Base-by-base conservation (phyloP, 805 yeast species). In the Ogataea glucozyma region DNA sequence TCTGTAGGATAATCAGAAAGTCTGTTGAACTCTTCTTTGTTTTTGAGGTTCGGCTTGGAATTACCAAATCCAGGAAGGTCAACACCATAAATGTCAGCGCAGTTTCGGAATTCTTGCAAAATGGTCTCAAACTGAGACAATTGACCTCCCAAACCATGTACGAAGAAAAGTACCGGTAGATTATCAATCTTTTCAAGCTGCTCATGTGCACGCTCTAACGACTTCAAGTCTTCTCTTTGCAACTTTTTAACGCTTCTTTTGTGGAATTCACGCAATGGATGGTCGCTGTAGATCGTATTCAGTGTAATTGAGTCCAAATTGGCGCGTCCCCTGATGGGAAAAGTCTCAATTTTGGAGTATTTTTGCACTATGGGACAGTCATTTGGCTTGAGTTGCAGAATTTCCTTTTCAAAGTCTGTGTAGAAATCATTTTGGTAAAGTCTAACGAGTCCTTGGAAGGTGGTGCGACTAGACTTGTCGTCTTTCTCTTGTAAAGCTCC, bases 71-170 rank as follows among this genome's bases (percentile, higher is more conserved):
- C 98, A 1, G 97, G 97, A 39, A 89, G 66, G 60, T 90, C 98
- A 12, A 90, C 52, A 0, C 90, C 78, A 30, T 85, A 57, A 14
- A 88, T 74, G 43, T 79, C 83, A 47, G 79, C 75, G 48, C 81
- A 75, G 50, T 77, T 80, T 24, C 83, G 67, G 51, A 86, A 76
- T 39, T 78, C 69, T 20, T 79, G 81, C 59, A 87, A 64, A 27
- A 87, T 65, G 1, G 83, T 81, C 55, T 86, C 93, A 60, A 90
- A 90, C 60, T 89, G 97, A 17, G 88, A 78, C 58, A 86, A 69
- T 53, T 83, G 91, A 2, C 98, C 98, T 1, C 97, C 98, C 16
- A 91, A 63, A 0, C 98, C 98, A 66, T 89, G 97, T 14, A 90
- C 58, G 43, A 88, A 77, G 2, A 88, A 64, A 5, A 85, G 62